Evolutionary conservation across 2,329 filamentous ascomycete genomes (phyloP), one percentile per base, ranked within the genome.

Genomic region (Ceratocystis ficicola): DNA sequence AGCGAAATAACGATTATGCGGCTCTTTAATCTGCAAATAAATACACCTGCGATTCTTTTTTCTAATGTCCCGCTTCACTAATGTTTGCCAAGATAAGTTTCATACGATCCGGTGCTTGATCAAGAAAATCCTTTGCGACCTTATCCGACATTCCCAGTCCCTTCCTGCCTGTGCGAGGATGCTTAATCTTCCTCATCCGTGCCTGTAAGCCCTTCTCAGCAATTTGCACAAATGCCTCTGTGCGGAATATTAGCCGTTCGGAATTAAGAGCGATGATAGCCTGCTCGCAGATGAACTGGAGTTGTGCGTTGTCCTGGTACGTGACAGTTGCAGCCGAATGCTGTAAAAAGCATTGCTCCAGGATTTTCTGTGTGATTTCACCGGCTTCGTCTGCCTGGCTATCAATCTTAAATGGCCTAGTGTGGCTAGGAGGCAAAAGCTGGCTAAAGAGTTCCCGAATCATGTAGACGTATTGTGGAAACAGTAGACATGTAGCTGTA

Each of bases 221-320:
- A 10, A 50, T 44, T 25, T 60, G 50, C 20, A 36, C 15, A 32
- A 68, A 41, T 8, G 32, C 32, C 22, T 61, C 44, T 5, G 61
- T 52, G 17, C 44, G 25, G 20, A 25, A 22, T 22, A 66, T 30
- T 1, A 22, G 30, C 15, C 15, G 22, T 7, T 44, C 61, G 3
- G 62, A 15, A 15, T 60, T 63, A 2, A 66, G 61, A 5, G 63
- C 63, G n/a, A 67, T 62, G 2, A 67, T 55, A 12, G 60, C 50
- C 44, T 67, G 66, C 74, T 93, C 89, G 0, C 90, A 76, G 36
- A 88, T 73, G 8, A 92, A 74, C 1, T 86, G 86, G 46, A 92
- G 78, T 72, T 88, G 88, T 32, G 86, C 85, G 70, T 94, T 92
- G 69, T 90, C 87, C 22, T 83, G 80, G 0, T 81, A 74, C 5